phyloP scores from a whole-genome alignment of 1,284 basidiomycete genomes.

The Ceratobasidium sp. region DNA sequence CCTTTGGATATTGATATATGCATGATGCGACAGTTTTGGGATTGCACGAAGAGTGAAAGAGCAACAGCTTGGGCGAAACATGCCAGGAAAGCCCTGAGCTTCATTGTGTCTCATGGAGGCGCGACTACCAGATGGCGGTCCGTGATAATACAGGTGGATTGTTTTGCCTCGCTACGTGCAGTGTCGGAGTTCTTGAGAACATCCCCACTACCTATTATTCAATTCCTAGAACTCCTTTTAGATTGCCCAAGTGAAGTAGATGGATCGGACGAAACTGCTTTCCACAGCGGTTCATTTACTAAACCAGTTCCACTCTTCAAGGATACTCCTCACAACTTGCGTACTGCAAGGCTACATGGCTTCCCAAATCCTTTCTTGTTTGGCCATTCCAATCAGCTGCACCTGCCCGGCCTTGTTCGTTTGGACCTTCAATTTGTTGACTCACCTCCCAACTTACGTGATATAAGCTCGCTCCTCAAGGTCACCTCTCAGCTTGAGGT shows the following conservation, averaged over 20 bases:
- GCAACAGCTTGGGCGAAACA: not conserved
- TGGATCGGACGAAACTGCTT: not conserved
- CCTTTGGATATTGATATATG: slow-evolving; percentile 6
- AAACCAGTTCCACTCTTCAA: not conserved
- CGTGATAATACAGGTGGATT: not conserved
- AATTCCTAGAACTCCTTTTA: not conserved
- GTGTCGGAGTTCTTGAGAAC: not conserved
- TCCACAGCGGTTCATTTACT: not conserved
- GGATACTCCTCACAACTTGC: not conserved
- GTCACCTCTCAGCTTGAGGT: not conserved
- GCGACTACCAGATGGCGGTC: slow-evolving; percentile 12
- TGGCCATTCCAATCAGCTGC: slow-evolving; percentile 23
- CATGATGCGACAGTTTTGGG: not conserved
- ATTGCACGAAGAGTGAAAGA: not conserved
- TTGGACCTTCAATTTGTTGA: not conserved
- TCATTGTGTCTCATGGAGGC: slow-evolving; percentile 26
- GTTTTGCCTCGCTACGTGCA: not conserved
- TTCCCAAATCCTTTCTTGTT: slow-evolving; percentile 15
- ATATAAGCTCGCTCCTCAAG: not conserved
- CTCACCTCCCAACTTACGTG: not conserved
- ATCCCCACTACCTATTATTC: not conserved
- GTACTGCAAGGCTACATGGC: not conserved
- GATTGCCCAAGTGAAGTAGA: not conserved
- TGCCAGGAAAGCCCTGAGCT: not conserved
- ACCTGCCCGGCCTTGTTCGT: not conserved